Evolutionary conservation across 306 rosid species (phyloP), one percentile per base, ranked within the genome.

Genomic region (Lithocarpus polystachyus): DNA sequence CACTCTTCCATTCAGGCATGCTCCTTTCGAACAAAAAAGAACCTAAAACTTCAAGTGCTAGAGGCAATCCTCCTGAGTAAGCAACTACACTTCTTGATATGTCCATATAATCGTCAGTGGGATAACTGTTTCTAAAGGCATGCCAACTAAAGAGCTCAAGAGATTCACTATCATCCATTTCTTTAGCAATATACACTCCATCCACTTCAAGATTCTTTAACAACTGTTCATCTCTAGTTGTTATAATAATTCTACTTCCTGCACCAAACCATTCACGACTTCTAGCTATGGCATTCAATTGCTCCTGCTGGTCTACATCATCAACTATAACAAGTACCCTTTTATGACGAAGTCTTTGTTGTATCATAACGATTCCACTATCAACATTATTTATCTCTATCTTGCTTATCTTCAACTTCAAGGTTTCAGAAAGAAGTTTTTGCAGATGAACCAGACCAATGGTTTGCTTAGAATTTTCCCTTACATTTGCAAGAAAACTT

Each of bases 1-100:
- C 55, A 26, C 75, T 75, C 70, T 2, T 8, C 86, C 91, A 88
- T 17, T 85, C 83, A 9, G 4, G 0, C 52, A 5, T n/a, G 6
- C 48, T 57, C 65, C 91, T 85, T 2, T 71, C 17, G 3, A 5
- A 68, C 13, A 88, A 72, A 33, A 75, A 78, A 17, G 87, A 88
- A 0, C 91, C 90, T 68, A 80, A 65, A 2, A 80, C 84, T 78
- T 82, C 76, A 60, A 88, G 85, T 10, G 89, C 91, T 0, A 88
- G 10, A 2, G 87, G 91, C 2, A 88, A 10, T 9, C 89, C 89
- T 18, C 81, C 77, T 29, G 79, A 85, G 15, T 82, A 88, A 53
- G 68, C 2, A 40, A 73, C 56, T 1, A 83, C 81, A 0, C 14
- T 6, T 62, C 52, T 75, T 12, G 89, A 68, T 1, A 82, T 78